Percentiles rank a stretch among this genome's conserved stretches.
These are phyloP conservation scores for Albugo laibachii DNA, from an alignment of 352 stramenopile genomes.

Conservation along the genomic window DNA sequence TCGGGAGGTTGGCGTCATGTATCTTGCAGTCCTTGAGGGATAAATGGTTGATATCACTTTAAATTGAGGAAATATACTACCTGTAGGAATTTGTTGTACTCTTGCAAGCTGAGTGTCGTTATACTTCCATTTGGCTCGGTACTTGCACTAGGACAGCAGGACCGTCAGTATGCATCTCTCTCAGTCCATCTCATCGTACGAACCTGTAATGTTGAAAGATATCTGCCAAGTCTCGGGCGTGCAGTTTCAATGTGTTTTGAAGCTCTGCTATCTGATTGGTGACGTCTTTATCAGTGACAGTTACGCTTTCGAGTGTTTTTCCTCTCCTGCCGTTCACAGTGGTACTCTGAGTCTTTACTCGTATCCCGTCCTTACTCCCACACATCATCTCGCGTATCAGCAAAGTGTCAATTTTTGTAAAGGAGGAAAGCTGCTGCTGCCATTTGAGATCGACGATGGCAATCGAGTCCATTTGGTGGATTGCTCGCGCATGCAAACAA, in stretches of 20 bases:
- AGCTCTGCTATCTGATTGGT: constrained; percentile 24
- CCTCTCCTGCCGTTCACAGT: neutral
- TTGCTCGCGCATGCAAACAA: constrained; percentile 18
- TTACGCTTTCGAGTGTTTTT: constrained; percentile 4
- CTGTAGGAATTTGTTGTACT: constrained; percentile 61
- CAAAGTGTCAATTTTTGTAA: constrained; percentile 20
- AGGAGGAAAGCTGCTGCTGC: constrained; percentile 39
- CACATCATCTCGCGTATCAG: constrained; percentile 38
- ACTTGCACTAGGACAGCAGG: constrained; percentile 19
- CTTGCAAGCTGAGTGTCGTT: constrained; percentile 39
- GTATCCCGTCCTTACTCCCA: constrained; percentile 10
- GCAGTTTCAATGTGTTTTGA: constrained; percentile 23
- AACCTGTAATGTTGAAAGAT: constrained; percentile 75
- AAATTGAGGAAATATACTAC: constrained; percentile 2
- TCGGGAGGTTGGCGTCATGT: constrained; percentile 23
- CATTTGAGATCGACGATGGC: constrained; percentile 41
- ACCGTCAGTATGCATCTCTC: neutral
- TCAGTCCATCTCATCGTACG: neutral
- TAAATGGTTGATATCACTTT: neutral
- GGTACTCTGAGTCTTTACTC: constrained; percentile 1
- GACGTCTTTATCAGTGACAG: constrained; percentile 41
- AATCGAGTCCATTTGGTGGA: constrained; percentile 13
- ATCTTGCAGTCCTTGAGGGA: constrained; percentile 18
- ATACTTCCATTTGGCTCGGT: constrained; percentile 30
- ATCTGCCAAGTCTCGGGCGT: constrained; percentile 58